Percentiles rank a stretch among this genome's conserved stretches.
phyloP scores from a whole-genome alignment of 805 yeast species.

The Maudiozyma barnettii region DNA sequence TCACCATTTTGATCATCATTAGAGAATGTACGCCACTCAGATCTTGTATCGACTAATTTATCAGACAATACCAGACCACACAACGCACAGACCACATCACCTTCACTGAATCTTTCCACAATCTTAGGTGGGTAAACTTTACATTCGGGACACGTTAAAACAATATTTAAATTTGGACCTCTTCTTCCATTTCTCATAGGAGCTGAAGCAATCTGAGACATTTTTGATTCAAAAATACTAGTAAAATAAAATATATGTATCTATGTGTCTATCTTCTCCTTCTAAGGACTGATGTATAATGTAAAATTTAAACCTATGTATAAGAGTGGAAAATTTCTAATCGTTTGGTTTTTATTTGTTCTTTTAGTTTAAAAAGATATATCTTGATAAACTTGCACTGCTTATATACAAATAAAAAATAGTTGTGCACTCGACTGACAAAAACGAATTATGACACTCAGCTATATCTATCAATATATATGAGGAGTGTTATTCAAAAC shows the following conservation, averaged over 20 bases:
- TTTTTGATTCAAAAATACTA: too few relatives aligned
- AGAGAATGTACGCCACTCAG: slow-evolving; percentile 98
- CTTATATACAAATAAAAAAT: too few relatives aligned
- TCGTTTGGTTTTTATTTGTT: too few relatives aligned
- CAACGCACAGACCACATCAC: slow-evolving; percentile 96
- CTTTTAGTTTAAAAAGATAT: too few relatives aligned
- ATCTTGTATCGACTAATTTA: slow-evolving; percentile 84
- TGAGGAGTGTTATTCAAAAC: too few relatives aligned
- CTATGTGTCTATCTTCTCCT: neutral
- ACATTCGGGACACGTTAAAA: slow-evolving; percentile 91
- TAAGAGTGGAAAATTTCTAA: too few relatives aligned
- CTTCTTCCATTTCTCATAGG: slow-evolving; percentile 5
- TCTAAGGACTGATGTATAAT: neutral
- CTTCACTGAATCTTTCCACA: slow-evolving; percentile 91
- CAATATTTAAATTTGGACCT: slow-evolving; percentile 82
- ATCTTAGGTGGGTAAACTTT: slow-evolving; percentile 91
- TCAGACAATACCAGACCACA: slow-evolving; percentile 93
- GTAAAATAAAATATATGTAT: neutral
- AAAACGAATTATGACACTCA: too few relatives aligned
- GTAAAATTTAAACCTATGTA: too few relatives aligned
- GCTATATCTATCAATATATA: too few relatives aligned
- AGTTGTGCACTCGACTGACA: too few relatives aligned
- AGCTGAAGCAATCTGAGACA: slow-evolving; percentile 4
- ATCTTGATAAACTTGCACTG: too few relatives aligned
- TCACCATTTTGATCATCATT: slow-evolving; percentile 97